A percentile compares a stretch with the other conserved stretches of the same genome.
phyloP scores from a whole-genome alignment of 176 grass and related monocot species.

The Eleusine indica region DNA sequence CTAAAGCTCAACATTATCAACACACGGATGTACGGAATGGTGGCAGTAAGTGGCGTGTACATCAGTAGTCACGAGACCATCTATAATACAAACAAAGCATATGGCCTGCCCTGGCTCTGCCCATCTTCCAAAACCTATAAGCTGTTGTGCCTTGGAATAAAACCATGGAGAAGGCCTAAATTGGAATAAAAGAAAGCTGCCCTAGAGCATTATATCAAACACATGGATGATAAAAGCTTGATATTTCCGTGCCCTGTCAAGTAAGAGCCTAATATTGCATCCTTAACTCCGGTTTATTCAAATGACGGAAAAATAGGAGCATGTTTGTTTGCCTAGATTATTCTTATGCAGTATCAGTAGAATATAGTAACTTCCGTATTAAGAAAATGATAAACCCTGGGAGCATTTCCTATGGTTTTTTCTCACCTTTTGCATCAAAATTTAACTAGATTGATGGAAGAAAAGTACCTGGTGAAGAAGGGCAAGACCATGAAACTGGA shows the following conservation, averaged over 20 bases:
- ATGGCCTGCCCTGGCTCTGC: background rate
- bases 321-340: background rate
- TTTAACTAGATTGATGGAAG: slow-evolving; percentile 1
- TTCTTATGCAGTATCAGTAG: background rate
- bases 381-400: background rate
- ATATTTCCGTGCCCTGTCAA: background rate
- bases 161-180: background rate
- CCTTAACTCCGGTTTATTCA: background rate
- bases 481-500: slow-evolving; percentile 95
- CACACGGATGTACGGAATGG: background rate
- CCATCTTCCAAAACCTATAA: slow-evolving; percentile 20
- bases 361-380: background rate
- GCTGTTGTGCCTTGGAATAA: slow-evolving; percentile 7
- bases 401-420: slow-evolving; percentile 15
- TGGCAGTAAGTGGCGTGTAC: background rate
- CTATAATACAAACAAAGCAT: slow-evolving; percentile 8
- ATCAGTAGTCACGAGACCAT: background rate
- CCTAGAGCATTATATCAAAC: slow-evolving; percentile 26
- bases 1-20: slow-evolving; percentile 15
- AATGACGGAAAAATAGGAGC: background rate
- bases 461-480: slow-evolving; percentile 88
- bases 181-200: background rate
- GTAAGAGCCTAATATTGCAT: background rate
- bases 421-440: slow-evolving; percentile 11
- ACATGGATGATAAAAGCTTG: background rate